Evolutionary conservation across 1,284 basidiomycete species (phyloP), one percentile per base, ranked within the genome.

Genomic region (Cutaneotrichosporon cyanovorans): DNA sequence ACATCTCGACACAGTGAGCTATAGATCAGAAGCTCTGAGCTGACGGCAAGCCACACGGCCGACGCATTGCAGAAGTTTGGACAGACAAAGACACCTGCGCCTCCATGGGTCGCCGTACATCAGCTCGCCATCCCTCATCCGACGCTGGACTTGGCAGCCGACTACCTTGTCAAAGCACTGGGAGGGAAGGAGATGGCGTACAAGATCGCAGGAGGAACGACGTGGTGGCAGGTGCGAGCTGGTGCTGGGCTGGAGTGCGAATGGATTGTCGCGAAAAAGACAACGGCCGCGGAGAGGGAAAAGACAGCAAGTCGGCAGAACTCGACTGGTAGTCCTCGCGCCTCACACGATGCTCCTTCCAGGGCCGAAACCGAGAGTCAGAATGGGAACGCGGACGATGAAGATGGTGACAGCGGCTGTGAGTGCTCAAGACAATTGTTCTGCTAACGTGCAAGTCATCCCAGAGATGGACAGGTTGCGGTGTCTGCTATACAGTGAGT

Each of bases 171-270:
- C 45, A 74, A 80, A 48, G 89, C 83, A 1, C 76, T 98, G 11
- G 92, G 93, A 1, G 89, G 91, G 9, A 80, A 85, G 55, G 83
- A 84, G 25, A 74, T 77, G 42, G 80, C 86, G 9, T 79, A 80
- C 56, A 78, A 78, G 45, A 66, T 91, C 21, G 82, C 91, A 2
- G 92, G 92, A 15, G 93, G 92, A 2, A 81, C 82, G 7, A 90
- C 90, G 62, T 97, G 93, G 91, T 97, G 92, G 93, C 91, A 92
- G 67, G 85, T 90, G 16, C 81, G 88, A 30, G 82, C 84, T n/a
- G 62, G 68, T 80, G 49, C 73, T 75, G 63, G 88, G 77, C 85
- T 89, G 58, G 82, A 89, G 59, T 88, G 79, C 2, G 88, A 97
- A 69, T 96, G 92, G 92, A 84, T 96, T 42, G 83, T 82, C 23